These are phyloP conservation scores for Pythium myriotylum DNA, from an alignment of 352 stramenopile genomes.

Conservation along the genomic window DNA sequence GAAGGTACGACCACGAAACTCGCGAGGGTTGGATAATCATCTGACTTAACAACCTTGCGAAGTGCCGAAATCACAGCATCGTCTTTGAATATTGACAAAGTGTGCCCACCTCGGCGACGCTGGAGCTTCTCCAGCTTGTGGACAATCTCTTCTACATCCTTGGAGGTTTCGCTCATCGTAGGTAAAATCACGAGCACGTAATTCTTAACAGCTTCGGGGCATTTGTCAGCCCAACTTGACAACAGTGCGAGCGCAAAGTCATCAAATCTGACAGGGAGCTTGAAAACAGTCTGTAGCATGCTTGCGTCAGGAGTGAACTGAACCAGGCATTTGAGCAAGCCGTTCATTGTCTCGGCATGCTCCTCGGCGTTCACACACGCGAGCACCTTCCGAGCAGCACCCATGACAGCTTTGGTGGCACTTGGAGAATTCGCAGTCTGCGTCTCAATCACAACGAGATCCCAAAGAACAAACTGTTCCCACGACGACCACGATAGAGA, in stretches of 20 bases:
- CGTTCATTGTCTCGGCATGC: constrained; percentile 71
- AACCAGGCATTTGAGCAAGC: constrained; percentile 75
- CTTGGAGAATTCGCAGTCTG: constrained; percentile 40
- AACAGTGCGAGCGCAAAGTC: constrained; percentile 72
- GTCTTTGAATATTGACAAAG: constrained; percentile 48
- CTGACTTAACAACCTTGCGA: constrained; percentile 36
- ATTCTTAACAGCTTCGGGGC: constrained; percentile 53
- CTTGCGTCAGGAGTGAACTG: constrained; percentile 67
- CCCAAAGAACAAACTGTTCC: constrained; percentile 83
- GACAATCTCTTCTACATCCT: constrained; percentile 57
- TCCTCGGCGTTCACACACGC: constrained; percentile 74
- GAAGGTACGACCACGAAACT: constrained; percentile 28
- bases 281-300: constrained; percentile 78
- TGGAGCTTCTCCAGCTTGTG: constrained; percentile 70
- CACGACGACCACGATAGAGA: constrained; percentile 84
- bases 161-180: constrained; percentile 36
- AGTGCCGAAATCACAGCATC: constrained; percentile 41
- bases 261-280: constrained; percentile 61
- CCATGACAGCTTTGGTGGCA: constrained; percentile 57
- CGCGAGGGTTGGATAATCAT: constrained; percentile 24
- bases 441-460: constrained; percentile 71
- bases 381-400: constrained; percentile 74
- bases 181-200: constrained; percentile 57
- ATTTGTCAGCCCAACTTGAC: constrained; percentile 73
- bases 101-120: constrained; percentile 29